phyloP scores from a whole-genome alignment of 768 basidiomycete genomes.

The Tricholoma sp. region DNA sequence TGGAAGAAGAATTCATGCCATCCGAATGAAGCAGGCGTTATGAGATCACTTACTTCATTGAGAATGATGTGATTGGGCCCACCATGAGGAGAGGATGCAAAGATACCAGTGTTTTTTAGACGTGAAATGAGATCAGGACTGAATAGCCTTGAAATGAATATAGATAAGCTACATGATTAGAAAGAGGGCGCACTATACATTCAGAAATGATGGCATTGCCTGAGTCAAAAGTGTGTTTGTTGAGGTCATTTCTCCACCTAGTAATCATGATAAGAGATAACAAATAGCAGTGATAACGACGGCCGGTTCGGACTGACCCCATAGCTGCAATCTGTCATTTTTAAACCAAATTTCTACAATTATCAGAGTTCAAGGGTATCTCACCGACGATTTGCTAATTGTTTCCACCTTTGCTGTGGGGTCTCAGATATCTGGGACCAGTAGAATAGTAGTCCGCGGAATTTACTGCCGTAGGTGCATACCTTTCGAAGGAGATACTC shows the following conservation, averaged over 20 bases:
- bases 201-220: constrained; percentile 66
- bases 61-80: constrained; percentile 86
- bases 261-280: constrained; percentile 4
- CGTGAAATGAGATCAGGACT: constrained; percentile 79
- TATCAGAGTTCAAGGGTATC: constrained; percentile 13
- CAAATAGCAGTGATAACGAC: not conserved
- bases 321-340: constrained; percentile 56
- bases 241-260: constrained; percentile 71
- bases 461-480: constrained; percentile 7
- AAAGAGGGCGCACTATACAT: constrained; percentile 47
- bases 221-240: constrained; percentile 67
- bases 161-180: constrained; percentile 1
- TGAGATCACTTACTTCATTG: constrained; percentile 57
- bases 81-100: constrained; percentile 56
- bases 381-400: constrained; percentile 63
- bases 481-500: constrained; percentile 75
- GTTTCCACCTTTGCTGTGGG: constrained; percentile 82
- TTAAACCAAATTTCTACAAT: not conserved
- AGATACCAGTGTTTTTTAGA: constrained; percentile 59
- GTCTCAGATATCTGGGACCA: constrained; percentile 62
- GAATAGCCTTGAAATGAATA: constrained; percentile 3
- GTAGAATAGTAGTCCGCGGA: constrained; percentile 7
- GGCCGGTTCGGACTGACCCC: constrained; percentile 43
- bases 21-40: not conserved
- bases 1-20: not conserved